These are phyloP conservation scores for Royoungia palumana DNA, from an alignment of 768 basidiomycete species.

Conservation along the genomic window DNA sequence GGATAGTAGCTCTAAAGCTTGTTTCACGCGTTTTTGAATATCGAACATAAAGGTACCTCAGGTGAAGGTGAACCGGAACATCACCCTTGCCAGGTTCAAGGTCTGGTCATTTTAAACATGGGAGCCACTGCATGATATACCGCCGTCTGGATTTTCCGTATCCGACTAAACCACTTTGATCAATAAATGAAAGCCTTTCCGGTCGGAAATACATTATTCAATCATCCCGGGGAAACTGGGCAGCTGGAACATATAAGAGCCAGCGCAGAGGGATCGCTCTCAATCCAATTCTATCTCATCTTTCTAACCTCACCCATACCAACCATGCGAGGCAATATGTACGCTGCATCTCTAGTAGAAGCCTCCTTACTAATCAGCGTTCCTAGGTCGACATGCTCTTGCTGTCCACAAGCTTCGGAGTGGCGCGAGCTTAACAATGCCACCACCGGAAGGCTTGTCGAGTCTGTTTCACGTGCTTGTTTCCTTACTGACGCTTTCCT, in stretches of 20 bases:
- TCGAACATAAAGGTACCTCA: background rate
- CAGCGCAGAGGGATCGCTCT: too few relatives aligned
- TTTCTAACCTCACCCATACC: too few relatives aligned
- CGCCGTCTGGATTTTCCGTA: background rate
- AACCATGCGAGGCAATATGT: too few relatives aligned
- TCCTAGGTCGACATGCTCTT: constrained; percentile 1
- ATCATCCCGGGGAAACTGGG: too few relatives aligned
- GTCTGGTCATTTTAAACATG: background rate
- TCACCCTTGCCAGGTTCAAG: background rate
- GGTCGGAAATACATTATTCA: too few relatives aligned
- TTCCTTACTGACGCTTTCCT: constrained; percentile 4
- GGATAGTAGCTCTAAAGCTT: too few relatives aligned
- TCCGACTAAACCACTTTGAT: background rate
- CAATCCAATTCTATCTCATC: too few relatives aligned
- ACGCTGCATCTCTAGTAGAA: too few relatives aligned
- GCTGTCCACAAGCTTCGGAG: background rate
- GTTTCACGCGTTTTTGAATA: background rate
- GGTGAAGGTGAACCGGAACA: background rate
- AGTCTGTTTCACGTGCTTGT: background rate
- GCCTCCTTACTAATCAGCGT: background rate
- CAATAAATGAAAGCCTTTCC: background rate
- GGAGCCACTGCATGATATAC: background rate
- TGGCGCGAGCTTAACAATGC: background rate
- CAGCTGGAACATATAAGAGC: too few relatives aligned
- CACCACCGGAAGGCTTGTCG: constrained; percentile 8